Evolutionary conservation across 2,329 filamentous ascomycete species (phyloP).

Genomic region (Pseudogymnoascus verrucosus): DNA sequence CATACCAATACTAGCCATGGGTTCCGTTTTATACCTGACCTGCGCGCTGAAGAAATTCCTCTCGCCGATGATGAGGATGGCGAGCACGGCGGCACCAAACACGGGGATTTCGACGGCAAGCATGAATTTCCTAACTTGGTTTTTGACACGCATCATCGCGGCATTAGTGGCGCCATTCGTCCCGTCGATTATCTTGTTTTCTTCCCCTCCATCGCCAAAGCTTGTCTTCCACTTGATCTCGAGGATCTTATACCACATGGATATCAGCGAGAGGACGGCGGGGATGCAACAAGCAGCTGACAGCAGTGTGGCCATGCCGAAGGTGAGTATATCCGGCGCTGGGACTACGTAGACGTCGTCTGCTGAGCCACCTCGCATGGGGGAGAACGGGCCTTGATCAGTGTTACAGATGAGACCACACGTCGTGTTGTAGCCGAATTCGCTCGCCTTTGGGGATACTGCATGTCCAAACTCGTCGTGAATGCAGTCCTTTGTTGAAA

Average conservation of each 20-base stretch:
- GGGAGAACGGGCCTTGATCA: constrained; percentile 42
- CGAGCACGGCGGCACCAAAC: constrained; percentile 49
- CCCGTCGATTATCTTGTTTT: constrained; percentile 39
- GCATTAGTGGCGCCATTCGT: constrained; percentile 46
- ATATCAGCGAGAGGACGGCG: constrained; percentile 51
- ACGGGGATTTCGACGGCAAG: constrained; percentile 50
- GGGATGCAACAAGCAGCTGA: constrained; percentile 58
- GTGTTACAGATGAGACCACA: constrained; percentile 43
- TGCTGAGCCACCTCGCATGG: constrained; percentile 45
- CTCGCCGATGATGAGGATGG: constrained; percentile 54
- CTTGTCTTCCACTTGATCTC: constrained; percentile 50
- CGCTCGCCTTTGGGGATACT: constrained; percentile 27
- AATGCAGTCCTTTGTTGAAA: constrained; percentile 36
- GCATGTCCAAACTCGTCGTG: constrained; percentile 32
- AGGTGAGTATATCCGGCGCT: constrained; percentile 45
- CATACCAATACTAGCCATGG: constrained; percentile 52
- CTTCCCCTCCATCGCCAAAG: constrained; percentile 28
- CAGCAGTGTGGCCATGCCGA: constrained; percentile 51
- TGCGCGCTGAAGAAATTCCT: constrained; percentile 53
- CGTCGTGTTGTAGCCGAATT: constrained; percentile 38
- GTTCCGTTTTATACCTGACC: constrained; percentile 52
- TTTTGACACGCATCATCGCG: constrained; percentile 47
- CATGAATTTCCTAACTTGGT: constrained; percentile 44
- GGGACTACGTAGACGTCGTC: constrained; percentile 58
- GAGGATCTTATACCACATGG: constrained; percentile 57